phyloP scores from a whole-genome alignment of 1,139 yeast species.

The Saccharomycopsis crataegensis region DNA sequence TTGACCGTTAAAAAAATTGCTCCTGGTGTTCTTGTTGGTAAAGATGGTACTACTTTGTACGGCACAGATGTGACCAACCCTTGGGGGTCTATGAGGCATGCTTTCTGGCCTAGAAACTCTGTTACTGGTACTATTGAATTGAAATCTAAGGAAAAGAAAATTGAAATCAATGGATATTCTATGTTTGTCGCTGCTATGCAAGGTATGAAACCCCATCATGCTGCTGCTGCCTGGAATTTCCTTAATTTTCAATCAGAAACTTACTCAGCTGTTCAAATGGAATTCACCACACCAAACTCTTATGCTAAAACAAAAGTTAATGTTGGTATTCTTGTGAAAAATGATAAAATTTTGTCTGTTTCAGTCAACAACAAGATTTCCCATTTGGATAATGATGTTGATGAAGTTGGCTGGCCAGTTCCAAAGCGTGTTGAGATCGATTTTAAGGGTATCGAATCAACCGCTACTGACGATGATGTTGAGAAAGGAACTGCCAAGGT shows the following conservation, averaged over 20 bases:
- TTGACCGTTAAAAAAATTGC: slow-evolving; percentile 51
- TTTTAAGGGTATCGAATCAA: slow-evolving; percentile 42
- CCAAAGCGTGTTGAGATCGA: slow-evolving; percentile 63
- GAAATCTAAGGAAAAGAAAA: slow-evolving; percentile 25
- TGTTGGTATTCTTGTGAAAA: slow-evolving; percentile 63
- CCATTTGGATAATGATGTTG: slow-evolving; percentile 54
- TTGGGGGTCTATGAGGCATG: slow-evolving; percentile 96
- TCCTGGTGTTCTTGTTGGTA: slow-evolving; percentile 88
- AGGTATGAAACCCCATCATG: slow-evolving; percentile 99
- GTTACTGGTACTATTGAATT: slow-evolving; percentile 54
- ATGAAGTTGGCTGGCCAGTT: slow-evolving; percentile 88
- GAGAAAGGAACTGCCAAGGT: slow-evolving; percentile 28
- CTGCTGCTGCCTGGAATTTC: slow-evolving; percentile 96
- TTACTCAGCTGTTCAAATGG: slow-evolving; percentile 80
- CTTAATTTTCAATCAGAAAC: slow-evolving; percentile 77
- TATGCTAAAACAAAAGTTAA: slow-evolving; percentile 79
- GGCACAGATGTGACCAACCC: slow-evolving; percentile 79
- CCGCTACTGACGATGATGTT: slow-evolving; percentile 34
- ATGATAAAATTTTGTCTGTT: slow-evolving; percentile 57
- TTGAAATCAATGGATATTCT: slow-evolving; percentile 42
- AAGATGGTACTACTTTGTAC: slow-evolving; percentile 75
- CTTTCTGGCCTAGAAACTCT: slow-evolving; percentile 88
- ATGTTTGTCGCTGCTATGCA: slow-evolving; percentile 98
- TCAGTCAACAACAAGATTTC: slow-evolving; percentile 59
- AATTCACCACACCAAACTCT: slow-evolving; percentile 87